These are phyloP conservation scores for grape (Vitis vinifera) DNA, from an alignment of 164 flowering plant genomes.

Conservation along the genomic window ASM3070453v1 NC_081811.1:27789001-27789500, in stretches of 20 bases:
- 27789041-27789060: neutral
- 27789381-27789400: too few relatives aligned
- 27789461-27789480: slow-evolving; percentile 1
- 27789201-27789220: slow-evolving; percentile 6
- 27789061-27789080: too few relatives aligned
- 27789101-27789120: slow-evolving; percentile 13
- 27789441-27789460: neutral
- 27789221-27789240: slow-evolving; percentile 5
- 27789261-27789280: neutral
- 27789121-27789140: slow-evolving; percentile 8
- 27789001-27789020: neutral
- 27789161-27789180: slow-evolving; percentile 18
- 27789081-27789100: neutral
- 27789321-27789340: neutral
- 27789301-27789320: neutral
- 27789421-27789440: neutral
- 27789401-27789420: too few relatives aligned
- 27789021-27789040: too few relatives aligned
- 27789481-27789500: neutral
- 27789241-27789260: neutral
- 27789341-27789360: too few relatives aligned
- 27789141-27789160: slow-evolving; percentile 18
- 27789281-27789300: neutral
- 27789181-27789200: slow-evolving; percentile 6
- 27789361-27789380: too few relatives aligned